Percentiles rank a stretch among this genome's conserved stretches.
Conservation (phyloP, 495 filamentous ascomycete genomes). For the Diplogelasinospora grovesii region DNA sequence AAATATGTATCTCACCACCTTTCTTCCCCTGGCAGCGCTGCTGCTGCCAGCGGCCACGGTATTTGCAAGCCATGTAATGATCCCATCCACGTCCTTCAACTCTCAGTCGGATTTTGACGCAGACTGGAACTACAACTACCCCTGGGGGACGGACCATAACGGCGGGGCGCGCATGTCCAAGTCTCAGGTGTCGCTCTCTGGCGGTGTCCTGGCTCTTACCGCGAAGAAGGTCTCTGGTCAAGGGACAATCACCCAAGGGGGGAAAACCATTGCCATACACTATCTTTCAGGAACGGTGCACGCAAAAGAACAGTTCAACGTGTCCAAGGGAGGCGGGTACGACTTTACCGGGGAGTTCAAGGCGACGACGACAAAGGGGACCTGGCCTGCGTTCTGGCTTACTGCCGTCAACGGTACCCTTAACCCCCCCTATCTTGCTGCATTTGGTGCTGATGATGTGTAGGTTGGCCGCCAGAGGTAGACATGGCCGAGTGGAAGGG, state of each 20-base stretch:
- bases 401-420: slow-evolving; percentile 42
- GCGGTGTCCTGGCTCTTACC: slow-evolving; percentile 38
- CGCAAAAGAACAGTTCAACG: slow-evolving; percentile 43
- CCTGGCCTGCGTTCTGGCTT: slow-evolving; percentile 60
- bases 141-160: slow-evolving; percentile 44
- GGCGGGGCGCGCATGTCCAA: slow-evolving; percentile 52
- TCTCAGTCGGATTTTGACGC: slow-evolving; percentile 42
- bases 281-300: slow-evolving; percentile 47
- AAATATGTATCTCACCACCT: no score
- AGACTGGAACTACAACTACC: slow-evolving; percentile 49
- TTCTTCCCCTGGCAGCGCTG: slow-evolving; percentile 6
- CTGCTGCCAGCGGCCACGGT: slow-evolving; percentile 5
- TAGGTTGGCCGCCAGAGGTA: slow-evolving; percentile 54
- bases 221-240: slow-evolving; percentile 40
- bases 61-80: slow-evolving; percentile 34
- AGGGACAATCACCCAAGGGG: slow-evolving; percentile 33
- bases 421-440: no score
- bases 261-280: slow-evolving; percentile 44
- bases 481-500: slow-evolving; percentile 61
- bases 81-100: slow-evolving; percentile 48
- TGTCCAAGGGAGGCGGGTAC: slow-evolving; percentile 42
- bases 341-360: slow-evolving; percentile 47
- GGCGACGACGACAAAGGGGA: slow-evolving; percentile 45
- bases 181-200: slow-evolving; percentile 26
- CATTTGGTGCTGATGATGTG: no score